These are phyloP conservation scores for Saccharum spontaneum DNA, from an alignment of 176 grass and related monocot genomes.

Conservation along the genomic window DNA sequence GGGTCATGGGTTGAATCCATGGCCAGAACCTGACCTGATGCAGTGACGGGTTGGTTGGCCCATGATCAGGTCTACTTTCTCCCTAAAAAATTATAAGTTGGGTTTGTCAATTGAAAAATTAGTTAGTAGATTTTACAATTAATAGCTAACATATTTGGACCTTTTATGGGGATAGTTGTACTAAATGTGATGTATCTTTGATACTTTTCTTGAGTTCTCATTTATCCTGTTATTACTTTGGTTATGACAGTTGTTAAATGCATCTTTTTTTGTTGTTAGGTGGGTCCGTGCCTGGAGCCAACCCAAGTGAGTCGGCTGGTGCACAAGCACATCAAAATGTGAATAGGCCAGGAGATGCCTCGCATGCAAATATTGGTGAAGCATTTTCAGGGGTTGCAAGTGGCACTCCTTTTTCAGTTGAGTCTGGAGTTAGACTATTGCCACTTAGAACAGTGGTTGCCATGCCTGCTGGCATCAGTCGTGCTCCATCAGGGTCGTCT, in stretches of 20 bases:
- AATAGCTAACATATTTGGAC: background rate
- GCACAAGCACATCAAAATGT: constrained; percentile 54
- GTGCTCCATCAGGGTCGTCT: constrained; percentile 41
- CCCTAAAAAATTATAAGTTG: background rate
- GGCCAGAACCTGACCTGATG: background rate
- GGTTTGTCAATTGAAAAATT: background rate
- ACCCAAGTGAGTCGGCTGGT: constrained; percentile 53
- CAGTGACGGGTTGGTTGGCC: background rate
- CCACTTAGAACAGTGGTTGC: constrained; percentile 79
- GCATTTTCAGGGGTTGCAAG: constrained; percentile 52
- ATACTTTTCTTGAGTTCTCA: background rate
- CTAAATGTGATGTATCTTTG: constrained; percentile 5
- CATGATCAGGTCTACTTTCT: background rate
- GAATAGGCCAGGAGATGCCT: constrained; percentile 52
- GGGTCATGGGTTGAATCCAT: background rate
- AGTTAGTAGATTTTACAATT: background rate
- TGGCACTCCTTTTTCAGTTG: constrained; percentile 58
- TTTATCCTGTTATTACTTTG: constrained; percentile 32
- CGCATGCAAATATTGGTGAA: constrained; percentile 46
- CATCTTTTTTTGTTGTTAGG: constrained; percentile 52
- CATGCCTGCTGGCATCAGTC: constrained; percentile 64
- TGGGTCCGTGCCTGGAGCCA: constrained; percentile 56
- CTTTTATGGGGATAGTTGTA: constrained; percentile 3
- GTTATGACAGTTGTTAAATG: constrained; percentile 41
- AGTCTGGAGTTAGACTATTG: constrained; percentile 74